Base-by-base conservation (phyloP, 495 filamentous ascomycete species). In the Xylaria palmicola region DNA sequence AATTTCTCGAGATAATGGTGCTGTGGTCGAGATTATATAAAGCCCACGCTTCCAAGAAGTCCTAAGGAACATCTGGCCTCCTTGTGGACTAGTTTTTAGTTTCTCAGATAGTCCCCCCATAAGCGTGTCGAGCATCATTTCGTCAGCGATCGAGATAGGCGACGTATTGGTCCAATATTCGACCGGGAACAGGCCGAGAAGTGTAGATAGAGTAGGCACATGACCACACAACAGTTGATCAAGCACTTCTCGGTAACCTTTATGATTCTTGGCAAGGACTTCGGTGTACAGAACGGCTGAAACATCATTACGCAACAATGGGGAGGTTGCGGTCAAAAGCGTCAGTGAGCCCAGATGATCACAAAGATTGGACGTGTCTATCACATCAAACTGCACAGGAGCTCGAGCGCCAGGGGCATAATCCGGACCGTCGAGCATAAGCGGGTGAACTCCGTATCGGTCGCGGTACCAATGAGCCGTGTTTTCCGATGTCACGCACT, bases 331-430 rank as follows among this genome's bases (percentile, higher is more conserved):
- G 27, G 80, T 63, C 12, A 87, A 62, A 12, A 85, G 40, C 53
- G 81, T 83, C 8, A 86, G 39, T 0, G 71, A 54, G 19, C 81
- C 82, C 24, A 81, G 10, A 49, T 82, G 72, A 60, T 84, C 81
- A 19, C 69, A 65, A 6, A 86, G 69, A 56, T 81, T 82, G 5
- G 81, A 84, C 1, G 84, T 86, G 60, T 88, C 82, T 39, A 88
- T 83, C n/a, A 82, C 72, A 59, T 86, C 74, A 52, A 87, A 87
- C 26, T 70, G 47, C 30, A 60, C 56, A 12, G 81, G 80, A 10
- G 75, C 76, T 6, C 56, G 54, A 15, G 63, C 62, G 15, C 26
- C 19, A 10, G 54, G 44, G 20, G 59, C 62, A 56, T 85, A 83
- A 36, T 80, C 77, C 0, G 56, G 56, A 15, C 67, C 61, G 47